Base-by-base conservation (phyloP, 2,329 filamentous ascomycete genomes). In the Apiospora phragmitis region DNA sequence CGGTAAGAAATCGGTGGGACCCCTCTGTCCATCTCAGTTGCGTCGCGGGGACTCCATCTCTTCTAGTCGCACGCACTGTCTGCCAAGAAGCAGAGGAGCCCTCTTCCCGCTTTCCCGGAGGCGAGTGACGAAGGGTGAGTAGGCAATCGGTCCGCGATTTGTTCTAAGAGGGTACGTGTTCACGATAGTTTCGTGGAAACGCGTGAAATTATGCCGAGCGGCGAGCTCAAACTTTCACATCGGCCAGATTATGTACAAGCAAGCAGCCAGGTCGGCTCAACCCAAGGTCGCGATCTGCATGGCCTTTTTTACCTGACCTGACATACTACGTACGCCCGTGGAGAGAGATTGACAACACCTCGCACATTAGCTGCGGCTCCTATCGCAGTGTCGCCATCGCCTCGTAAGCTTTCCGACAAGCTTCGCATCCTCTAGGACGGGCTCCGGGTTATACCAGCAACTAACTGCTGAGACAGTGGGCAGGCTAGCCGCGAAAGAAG, bases 401-500 rank as follows among this genome's bases (percentile, higher is more conserved):
- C 35, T 62, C 32, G 55, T 62, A 62, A 62, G 55, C 55, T 38
- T 62, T 62, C 32, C 9, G 55, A 38, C 21, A 62, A 62, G 55
- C 55, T 62, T 62, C 32, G 55, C 55, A 38, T 38, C 55, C 32
- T 8, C 18, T 8, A 35, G 18, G 29, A 59, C 38, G 38, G 38
- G 6, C 14, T 41, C n/a, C n/a, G n/a, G n/a, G n/a, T n/a, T n/a
- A n/a, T 8, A 41, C 38, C 38, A 41, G 38, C 29, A 35, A 59
- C 5, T 21, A 59, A n/a, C 51, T 59, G 55, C 55, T 62, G 32
- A 38, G 29, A 62, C 55, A 38, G 55, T 62, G 55, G 55, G 32
- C 9, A 38, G 32, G 55, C 32, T 62, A 62, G 55, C 21, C 29
- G 2, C 12, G 55, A 62, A 67, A 78, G 73, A 77, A 76, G 72